Percentiles rank a stretch among this genome's conserved stretches.
Conservation (phyloP, 2,329 filamentous ascomycete species). For the Nigrograna mackinnonii region DNA sequence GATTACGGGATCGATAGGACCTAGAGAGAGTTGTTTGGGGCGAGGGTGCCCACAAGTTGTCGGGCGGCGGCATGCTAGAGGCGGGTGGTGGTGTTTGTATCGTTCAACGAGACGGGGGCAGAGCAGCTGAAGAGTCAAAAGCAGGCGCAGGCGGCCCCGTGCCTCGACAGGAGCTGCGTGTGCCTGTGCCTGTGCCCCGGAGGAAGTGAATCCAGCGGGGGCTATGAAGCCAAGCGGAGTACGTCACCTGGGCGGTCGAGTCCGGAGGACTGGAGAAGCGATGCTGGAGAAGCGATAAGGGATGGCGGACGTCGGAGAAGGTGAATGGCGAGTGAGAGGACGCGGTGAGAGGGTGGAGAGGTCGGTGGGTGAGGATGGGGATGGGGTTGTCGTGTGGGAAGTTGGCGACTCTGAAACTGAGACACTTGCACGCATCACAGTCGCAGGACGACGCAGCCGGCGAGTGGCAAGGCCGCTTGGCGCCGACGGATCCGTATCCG, state of each 20-base stretch:
- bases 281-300: no score
- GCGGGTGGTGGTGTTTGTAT: constrained; percentile 7
- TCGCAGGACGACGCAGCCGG: no score
- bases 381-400: neutral
- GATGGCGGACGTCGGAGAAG: no score
- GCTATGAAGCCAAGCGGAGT: constrained; percentile 15
- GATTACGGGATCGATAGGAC: constrained; percentile 25
- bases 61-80: constrained; percentile 36
- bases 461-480: no score
- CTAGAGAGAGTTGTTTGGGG: constrained; percentile 36
- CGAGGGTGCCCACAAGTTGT: constrained; percentile 26
- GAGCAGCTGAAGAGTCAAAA: constrained; percentile 7
- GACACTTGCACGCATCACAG: no score
- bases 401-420: no score
- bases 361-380: constrained; percentile 3
- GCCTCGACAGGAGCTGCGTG: constrained; percentile 21
- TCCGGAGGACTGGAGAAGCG: no score
- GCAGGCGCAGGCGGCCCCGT: constrained; percentile 15
- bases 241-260: no score
- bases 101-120: neutral
- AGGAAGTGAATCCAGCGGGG: constrained; percentile 20
- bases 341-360: constrained; percentile 11
- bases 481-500: no score
- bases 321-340: constrained; percentile 21
- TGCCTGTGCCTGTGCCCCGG: constrained; percentile 15